phyloP scores from a whole-genome alignment of 179 eudicot genomes.

The Nepenthes alata region DNA sequence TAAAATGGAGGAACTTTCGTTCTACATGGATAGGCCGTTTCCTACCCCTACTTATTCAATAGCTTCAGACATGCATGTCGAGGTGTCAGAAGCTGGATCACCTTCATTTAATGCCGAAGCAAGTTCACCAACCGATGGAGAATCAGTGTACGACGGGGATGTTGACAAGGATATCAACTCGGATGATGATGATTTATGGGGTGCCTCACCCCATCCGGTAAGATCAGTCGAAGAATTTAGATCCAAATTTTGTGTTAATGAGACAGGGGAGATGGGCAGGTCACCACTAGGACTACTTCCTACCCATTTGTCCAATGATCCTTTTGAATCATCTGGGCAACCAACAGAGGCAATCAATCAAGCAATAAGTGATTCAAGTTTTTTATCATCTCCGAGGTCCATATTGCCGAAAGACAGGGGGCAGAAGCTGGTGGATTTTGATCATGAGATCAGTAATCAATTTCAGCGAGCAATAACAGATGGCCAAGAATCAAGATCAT shows the following conservation, averaged over 20 bases:
- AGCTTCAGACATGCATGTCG: conserved; percentile 87
- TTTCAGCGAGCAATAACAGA: conserved; percentile 3
- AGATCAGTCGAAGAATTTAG: conserved; percentile 24
- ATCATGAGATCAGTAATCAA: conserved; percentile 14
- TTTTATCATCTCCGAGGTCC: conserved; percentile 12
- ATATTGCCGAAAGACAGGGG: conserved; percentile 7
- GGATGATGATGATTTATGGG: conserved; percentile 39
- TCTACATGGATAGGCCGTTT: conserved; percentile 11
- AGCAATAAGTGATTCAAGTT: conserved; percentile 7
- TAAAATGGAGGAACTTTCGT: conserved; percentile 17
- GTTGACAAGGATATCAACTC: conserved; percentile 31
- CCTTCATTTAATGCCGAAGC: conserved; percentile 23
- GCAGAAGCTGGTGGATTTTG: conserved; percentile 5
- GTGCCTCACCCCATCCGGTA: conserved; percentile 26
- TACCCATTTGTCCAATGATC: conserved; percentile 4
- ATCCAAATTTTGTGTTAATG: conserved; percentile 19
- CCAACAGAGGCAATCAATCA: conserved; percentile 7
- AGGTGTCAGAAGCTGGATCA: conserved; percentile 63
- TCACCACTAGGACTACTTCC: conserved; percentile 12
- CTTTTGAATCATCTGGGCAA: conserved; percentile 1
- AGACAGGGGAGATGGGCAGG: conserved; percentile 16
- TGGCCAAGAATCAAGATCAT: conserved; percentile 15
- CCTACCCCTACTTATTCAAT: conserved; percentile 33
- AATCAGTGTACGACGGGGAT: conserved; percentile 32
- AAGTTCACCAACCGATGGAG: conserved; percentile 40